Evolutionary conservation across 495 filamentous ascomycete species (phyloP).

Genomic region (Talaromyces ruber): DNA sequence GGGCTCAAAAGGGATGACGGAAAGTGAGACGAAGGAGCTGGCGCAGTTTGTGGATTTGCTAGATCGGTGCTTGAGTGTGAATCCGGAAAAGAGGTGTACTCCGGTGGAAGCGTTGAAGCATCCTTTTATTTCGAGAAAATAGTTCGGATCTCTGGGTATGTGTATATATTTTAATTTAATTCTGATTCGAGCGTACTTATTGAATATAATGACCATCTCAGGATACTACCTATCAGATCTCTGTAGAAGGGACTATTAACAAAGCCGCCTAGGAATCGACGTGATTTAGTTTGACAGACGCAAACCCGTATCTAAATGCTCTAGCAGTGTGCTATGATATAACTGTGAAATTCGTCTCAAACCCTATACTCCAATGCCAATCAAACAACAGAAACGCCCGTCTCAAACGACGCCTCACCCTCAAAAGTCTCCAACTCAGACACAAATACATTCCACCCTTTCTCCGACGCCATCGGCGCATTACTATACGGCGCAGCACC

Average conservation of each 20-base stretch:
- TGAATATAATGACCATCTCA: background rate
- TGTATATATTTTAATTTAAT: background rate
- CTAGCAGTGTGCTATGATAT: too few species aligned
- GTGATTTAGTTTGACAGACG: too few species aligned
- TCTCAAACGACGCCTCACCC: background rate
- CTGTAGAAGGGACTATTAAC: background rate
- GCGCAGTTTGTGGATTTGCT: slow-evolving; percentile 76
- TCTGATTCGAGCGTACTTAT: background rate
- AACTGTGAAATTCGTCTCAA: background rate
- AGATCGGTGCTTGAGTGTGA: slow-evolving; percentile 77
- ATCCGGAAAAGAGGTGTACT: slow-evolving; percentile 88
- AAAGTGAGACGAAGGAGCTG: slow-evolving; percentile 70
- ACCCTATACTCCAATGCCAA: background rate
- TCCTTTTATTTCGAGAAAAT: slow-evolving; percentile 55
- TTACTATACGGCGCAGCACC: slow-evolving; percentile 6
- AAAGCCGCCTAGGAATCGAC: too few species aligned
- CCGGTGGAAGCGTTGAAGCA: slow-evolving; percentile 82
- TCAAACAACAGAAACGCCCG: background rate
- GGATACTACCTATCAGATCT: background rate
- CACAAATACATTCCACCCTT: slow-evolving; percentile 4
- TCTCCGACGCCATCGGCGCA: slow-evolving; percentile 9
- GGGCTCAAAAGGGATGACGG: slow-evolving; percentile 58
- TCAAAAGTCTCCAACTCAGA: background rate
- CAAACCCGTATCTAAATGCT: too few species aligned
- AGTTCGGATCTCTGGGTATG: background rate